Evolutionary conservation across 805 yeast species (phyloP), one percentile per base, ranked within the genome.

Genomic region (Kluyveromyces aestuarii): DNA sequence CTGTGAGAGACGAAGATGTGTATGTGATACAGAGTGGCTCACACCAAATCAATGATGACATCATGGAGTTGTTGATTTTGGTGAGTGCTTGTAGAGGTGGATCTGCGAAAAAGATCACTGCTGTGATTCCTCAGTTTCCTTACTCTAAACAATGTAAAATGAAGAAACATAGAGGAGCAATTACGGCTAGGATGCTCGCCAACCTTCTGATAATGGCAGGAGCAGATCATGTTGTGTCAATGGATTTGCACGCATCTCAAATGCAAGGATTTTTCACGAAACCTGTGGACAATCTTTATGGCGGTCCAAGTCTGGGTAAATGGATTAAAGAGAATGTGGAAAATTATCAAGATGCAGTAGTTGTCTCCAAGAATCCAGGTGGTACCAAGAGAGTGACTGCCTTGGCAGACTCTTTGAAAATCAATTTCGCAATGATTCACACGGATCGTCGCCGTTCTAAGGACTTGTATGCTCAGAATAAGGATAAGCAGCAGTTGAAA

Each of bases 101-200:
- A 9, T 87, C 96, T 11, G 99, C 99, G n/a, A 84, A 87, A 60
- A 89, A 89, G 64, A 89, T 93, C 66, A 93, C 78, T 40, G 97
- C 97, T 9, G 99, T 93, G 33, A 82, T 93, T 47, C 99, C 99
- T 1, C 95, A 89, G 68, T 95, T 91, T 66, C 99, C 99, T 35
- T 93, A 93, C 72, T 87, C 97, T 11, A 86, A 91, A 68, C 99
- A 93, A 70, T 82, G 91, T 56, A 93, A 95, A 72, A 93, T 93
- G 99, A 93, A 93, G 72, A 93, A 89, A 68, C 98, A 93, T 65
- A 77, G 99, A 69, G 99, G 99, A 48, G 98, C 99, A 39, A 93
- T 93, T 61, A 91, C 99, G 4, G 99, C 99, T 14, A 80, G 98
- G 64, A 87, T 93, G 98, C 76, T 93, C 63, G 98, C 99, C 52